These are phyloP conservation scores for Vachellia collinsii DNA, from an alignment of 306 rosid species.

Conservation along the genomic window DNA sequence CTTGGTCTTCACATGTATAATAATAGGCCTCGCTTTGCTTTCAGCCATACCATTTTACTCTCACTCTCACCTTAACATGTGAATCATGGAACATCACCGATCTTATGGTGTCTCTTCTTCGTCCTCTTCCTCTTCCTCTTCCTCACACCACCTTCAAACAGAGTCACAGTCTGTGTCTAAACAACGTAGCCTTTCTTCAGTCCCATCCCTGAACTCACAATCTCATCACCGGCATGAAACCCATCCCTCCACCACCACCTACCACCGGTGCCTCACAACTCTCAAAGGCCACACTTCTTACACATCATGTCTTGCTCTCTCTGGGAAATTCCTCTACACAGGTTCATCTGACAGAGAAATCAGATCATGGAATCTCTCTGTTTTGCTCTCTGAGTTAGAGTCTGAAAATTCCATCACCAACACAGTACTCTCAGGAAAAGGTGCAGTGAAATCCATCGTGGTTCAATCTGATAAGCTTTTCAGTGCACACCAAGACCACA, in stretches of 20 bases:
- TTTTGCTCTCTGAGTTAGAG: conserved; percentile 27
- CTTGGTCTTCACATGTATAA: conserved; percentile 29
- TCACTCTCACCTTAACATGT: conserved; percentile 41
- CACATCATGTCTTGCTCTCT: conserved; percentile 64
- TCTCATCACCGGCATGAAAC: conserved; percentile 13
- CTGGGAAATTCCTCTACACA: conserved; percentile 63
- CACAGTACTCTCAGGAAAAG: conserved; percentile 62
- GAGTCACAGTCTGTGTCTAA: conserved; percentile 41
- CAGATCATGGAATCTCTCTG: conserved; percentile 53
- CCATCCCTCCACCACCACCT: conserved; percentile 29
- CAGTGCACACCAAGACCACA: conserved; percentile 89
- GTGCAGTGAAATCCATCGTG: conserved; percentile 78
- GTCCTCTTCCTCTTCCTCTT: conserved; percentile 26
- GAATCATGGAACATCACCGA: conserved; percentile 60
- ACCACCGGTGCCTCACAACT: conserved; percentile 60
- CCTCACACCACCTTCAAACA: conserved; percentile 29
- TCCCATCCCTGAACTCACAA: conserved; percentile 57
- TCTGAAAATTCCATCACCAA: conserved; percentile 25
- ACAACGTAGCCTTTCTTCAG: conserved; percentile 58
- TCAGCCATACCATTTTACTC: neutral
- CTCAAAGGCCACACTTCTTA: conserved; percentile 58
- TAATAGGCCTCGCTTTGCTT: conserved; percentile 10
- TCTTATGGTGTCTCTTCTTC: conserved; percentile 32
- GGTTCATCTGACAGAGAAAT: conserved; percentile 82
- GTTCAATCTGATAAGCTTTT: conserved; percentile 67